Evolutionary conservation across 2,329 filamentous ascomycete species (phyloP).

Genomic region (Aspergillus viridinutans): DNA sequence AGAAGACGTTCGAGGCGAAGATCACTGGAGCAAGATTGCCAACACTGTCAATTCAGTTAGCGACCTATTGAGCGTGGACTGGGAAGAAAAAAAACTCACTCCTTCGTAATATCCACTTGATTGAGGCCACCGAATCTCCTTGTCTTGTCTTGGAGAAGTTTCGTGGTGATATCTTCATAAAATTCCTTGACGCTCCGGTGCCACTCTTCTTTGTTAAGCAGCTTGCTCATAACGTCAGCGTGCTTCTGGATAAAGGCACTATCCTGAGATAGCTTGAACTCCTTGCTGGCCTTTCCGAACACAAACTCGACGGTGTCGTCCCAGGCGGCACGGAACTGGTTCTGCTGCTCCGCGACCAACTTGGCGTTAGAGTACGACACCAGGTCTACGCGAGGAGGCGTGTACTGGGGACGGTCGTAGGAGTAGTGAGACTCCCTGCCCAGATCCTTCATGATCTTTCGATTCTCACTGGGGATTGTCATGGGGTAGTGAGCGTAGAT

Average conservation of each 20-base stretch:
- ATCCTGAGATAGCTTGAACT: constrained; percentile 56
- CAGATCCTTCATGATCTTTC: constrained; percentile 64
- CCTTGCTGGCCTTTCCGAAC: constrained; percentile 54
- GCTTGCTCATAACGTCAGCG: constrained; percentile 51
- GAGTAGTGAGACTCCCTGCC: constrained; percentile 65
- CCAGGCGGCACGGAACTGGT: constrained; percentile 64
- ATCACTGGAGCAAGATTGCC: constrained; percentile 54
- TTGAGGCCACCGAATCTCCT: constrained; percentile 59
- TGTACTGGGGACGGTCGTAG: constrained; percentile 58
- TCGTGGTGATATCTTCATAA: constrained; percentile 59
- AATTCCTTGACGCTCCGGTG: constrained; percentile 60
- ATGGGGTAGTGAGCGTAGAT: constrained; percentile 77
- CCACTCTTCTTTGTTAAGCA: constrained; percentile 62
- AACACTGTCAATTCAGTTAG: constrained; percentile 27
- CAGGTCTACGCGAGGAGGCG: constrained; percentile 52
- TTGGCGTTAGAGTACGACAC: constrained; percentile 59
- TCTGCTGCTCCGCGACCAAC: constrained; percentile 57
- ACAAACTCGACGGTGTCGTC: constrained; percentile 60
- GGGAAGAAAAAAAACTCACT: constrained; percentile 31
- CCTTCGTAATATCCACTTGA: constrained; percentile 66
- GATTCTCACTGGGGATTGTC: constrained; percentile 67
- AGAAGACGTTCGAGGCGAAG: constrained; percentile 53
- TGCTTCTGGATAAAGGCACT: constrained; percentile 47
- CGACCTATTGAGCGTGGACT: not conserved
- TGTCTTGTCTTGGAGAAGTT: constrained; percentile 61